A percentile compares a stretch with the other conserved stretches of the same genome.
phyloP scores from a whole-genome alignment of 2,329 filamentous ascomycete genomes.

The Fusarium camptoceras region DNA sequence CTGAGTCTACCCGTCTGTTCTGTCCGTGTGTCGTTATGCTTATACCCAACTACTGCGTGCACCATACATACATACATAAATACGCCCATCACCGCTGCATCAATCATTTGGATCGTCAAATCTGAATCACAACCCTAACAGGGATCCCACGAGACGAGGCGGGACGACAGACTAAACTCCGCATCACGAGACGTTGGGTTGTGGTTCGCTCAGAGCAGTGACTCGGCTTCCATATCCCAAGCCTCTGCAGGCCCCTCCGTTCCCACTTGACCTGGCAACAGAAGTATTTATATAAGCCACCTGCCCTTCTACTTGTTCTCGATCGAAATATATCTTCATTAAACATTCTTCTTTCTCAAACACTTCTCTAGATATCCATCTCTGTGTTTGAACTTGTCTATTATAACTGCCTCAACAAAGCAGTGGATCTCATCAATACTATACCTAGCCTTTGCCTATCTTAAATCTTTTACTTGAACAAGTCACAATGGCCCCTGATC shows the following conservation, averaged over 20 bases:
- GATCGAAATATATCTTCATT: not conserved
- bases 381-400: not conserved
- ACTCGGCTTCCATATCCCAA: conserved; percentile 1
- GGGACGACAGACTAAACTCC: conserved; percentile 20
- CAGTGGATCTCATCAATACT: not conserved
- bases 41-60: conserved; percentile 2
- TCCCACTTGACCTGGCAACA: not conserved
- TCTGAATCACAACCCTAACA: conserved; percentile 28
- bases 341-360: not conserved
- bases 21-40: conserved; percentile 13
- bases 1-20: conserved; percentile 11
- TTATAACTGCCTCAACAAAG: not conserved
- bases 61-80: conserved; percentile 9
- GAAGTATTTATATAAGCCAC: conserved; percentile 22
- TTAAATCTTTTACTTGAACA: conserved; percentile 1
- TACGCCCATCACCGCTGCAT: not conserved
- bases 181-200: conserved; percentile 28
- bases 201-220: conserved; percentile 24
- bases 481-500: conserved; percentile 74
- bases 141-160: conserved; percentile 24
- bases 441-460: not conserved
- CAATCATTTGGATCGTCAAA: conserved; percentile 20
- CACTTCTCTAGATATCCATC: conserved; percentile 7
- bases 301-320: conserved; percentile 5
- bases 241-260: not conserved